Evolutionary conservation across 108 stramenopile species (phyloP), one percentile per base, ranked within the genome.

Genomic region (Skeletonema tropicum): DNA sequence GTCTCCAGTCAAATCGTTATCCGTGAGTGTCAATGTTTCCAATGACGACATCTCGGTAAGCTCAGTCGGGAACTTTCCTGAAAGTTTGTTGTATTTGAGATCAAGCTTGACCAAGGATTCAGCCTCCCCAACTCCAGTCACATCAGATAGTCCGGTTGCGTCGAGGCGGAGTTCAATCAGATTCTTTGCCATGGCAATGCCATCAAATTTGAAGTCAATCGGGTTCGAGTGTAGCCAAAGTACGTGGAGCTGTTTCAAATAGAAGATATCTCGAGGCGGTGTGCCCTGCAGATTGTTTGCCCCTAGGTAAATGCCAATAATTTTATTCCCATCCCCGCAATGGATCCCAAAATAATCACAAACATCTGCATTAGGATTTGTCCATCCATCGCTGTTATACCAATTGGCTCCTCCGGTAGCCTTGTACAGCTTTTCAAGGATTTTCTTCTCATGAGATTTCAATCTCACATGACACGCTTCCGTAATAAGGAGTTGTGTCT

Each of bases 181-280:
- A 41, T 80, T 88, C 19, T 69, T 65, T 2, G 94, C 94, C 41
- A 86, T 73, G 55, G 66, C 90, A 68, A 95, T 95, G 41, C 90
- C 92, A 9, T 86, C 84, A 69, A 95, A 92, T 66, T 82, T 87
- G 52, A 93, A 84, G 26, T 83, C 64, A 30, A 93, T 84, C 6
- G 88, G 89, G 71, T 96, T 96, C 11, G 95, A 92, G 64, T 92
- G 91, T 9, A 96, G 38, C 92, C 90, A 92, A 14, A 96, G 72
- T 13, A 68, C 77, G 65, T 86, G 83, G 26, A 96, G 70, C 21
- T 89, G 88, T 12, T 75, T 68, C 30, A 96, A 73, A 33, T 79
- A 64, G 73, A 87, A 96, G n/a, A 96, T 82, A 69, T 93, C 86
- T 58, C 75, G 68, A 4, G 95, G 95, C 12, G 89, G 81, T 19